Conservation (phyloP, 2,329 filamentous ascomycete species). For the Aspergillus sp. region DNA sequence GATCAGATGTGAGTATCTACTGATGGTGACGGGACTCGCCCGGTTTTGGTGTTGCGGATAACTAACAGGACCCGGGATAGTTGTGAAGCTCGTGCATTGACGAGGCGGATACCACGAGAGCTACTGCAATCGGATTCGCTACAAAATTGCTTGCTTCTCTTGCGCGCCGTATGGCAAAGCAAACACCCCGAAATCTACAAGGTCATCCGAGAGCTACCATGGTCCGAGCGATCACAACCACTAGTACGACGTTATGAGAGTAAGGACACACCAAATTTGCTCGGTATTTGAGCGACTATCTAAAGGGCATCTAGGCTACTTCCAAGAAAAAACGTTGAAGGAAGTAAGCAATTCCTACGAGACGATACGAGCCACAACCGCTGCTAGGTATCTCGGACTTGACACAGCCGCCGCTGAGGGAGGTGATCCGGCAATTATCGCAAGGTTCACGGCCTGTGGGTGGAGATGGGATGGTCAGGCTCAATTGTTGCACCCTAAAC, state of each 20-base stretch:
- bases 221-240: constrained; percentile 33
- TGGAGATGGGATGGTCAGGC: constrained; percentile 40
- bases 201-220: constrained; percentile 32
- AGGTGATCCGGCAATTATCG: constrained; percentile 29
- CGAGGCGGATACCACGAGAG: constrained; percentile 33
- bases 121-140: constrained; percentile 32
- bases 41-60: not conserved
- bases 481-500: constrained; percentile 34
- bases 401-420: constrained; percentile 27
- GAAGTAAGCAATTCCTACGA: constrained; percentile 41
- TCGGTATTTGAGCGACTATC: not conserved
- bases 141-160: constrained; percentile 35
- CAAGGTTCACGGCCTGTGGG: constrained; percentile 34
- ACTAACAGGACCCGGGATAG: constrained; percentile 21
- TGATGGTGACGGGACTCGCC: not conserved
- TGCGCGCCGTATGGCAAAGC: constrained; percentile 41
- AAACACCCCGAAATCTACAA: constrained; percentile 37
- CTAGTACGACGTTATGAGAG: constrained; percentile 37
- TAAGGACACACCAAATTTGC: constrained; percentile 19
- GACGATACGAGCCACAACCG: constrained; percentile 37
- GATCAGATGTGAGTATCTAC: constrained; percentile 38
- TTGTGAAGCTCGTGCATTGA: constrained; percentile 41
- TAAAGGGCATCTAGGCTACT: constrained; percentile 29
- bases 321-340: constrained; percentile 39
- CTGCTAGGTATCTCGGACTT: constrained; percentile 39